phyloP scores from a whole-genome alignment of 768 basidiomycete species.

The Trametes punicea region DNA sequence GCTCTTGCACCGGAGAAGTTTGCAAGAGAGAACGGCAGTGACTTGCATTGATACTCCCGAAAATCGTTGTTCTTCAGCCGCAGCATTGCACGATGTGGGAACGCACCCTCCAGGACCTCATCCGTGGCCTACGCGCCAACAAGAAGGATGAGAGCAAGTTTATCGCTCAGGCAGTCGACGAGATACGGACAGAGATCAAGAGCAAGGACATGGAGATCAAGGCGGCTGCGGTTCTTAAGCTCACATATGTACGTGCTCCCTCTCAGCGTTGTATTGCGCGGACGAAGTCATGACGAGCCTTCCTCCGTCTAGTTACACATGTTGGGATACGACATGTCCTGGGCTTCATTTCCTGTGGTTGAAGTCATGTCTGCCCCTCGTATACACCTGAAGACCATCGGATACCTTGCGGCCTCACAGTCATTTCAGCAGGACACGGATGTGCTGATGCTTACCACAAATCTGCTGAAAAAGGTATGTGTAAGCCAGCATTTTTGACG shows the following conservation, averaged over 20 bases:
- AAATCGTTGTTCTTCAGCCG: too few species aligned
- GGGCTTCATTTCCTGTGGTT: conserved; percentile 95
- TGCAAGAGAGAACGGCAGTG: background rate
- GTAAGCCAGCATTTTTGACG: background rate
- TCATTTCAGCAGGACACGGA: conserved; percentile 95
- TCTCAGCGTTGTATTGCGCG: conserved; percentile 6
- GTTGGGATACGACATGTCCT: conserved; percentile 92
- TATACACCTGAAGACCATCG: conserved; percentile 90
- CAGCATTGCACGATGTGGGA: conserved; percentile 72
- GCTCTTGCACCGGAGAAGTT: background rate
- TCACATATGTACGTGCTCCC: conserved; percentile 80
- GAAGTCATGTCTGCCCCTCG: conserved; percentile 96
- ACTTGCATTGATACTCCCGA: too few species aligned
- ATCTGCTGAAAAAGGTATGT: conserved; percentile 87
- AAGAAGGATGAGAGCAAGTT: conserved; percentile 92
- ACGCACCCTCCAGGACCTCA: conserved; percentile 91
- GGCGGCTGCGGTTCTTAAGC: conserved; percentile 90
- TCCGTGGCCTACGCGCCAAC: conserved; percentile 92
- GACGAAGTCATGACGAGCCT: conserved; percentile 3
- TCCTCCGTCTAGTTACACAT: conserved; percentile 78
- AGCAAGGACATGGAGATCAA: conserved; percentile 96
- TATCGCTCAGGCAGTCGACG: conserved; percentile 89
- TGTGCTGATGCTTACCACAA: conserved; percentile 96
- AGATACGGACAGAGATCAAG: conserved; percentile 89
- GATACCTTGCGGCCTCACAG: conserved; percentile 89